Evolutionary conservation across 345 rosid genomes (phyloP).

Genomic region (Reutealis trisperma): DNA sequence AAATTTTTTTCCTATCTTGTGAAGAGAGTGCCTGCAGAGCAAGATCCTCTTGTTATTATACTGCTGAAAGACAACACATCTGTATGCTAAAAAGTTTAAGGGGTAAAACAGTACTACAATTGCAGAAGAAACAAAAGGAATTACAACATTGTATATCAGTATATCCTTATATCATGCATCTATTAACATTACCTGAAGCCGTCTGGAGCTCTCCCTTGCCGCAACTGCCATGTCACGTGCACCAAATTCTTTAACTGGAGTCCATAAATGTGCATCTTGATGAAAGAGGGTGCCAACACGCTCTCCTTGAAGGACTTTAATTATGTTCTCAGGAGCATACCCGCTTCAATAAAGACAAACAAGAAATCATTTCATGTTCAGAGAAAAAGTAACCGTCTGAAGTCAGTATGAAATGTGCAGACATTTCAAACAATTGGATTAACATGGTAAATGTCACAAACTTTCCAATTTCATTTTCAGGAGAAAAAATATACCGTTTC

Average conservation of each 20-base stretch:
- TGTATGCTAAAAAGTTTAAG: neutral
- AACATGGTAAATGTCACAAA: neutral
- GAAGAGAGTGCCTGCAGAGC: slow-evolving; percentile 63
- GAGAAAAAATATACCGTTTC: neutral
- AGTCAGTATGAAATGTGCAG: neutral
- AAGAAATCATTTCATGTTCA: slow-evolving; percentile 2
- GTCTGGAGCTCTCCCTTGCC: slow-evolving; percentile 89
- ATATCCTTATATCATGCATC: slow-evolving; percentile 6
- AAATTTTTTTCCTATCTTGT: slow-evolving; percentile 66
- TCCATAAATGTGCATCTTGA: slow-evolving; percentile 80
- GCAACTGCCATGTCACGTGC: slow-evolving; percentile 90
- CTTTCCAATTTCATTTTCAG: neutral
- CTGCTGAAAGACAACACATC: slow-evolving; percentile 6
- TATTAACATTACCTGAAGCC: slow-evolving; percentile 66
- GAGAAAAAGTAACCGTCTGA: neutral
- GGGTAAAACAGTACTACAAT: neutral
- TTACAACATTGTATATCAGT: neutral
- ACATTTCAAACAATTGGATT: neutral
- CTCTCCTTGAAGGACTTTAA: slow-evolving; percentile 85
- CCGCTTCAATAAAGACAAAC: slow-evolving; percentile 52
- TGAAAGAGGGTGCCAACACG: slow-evolving; percentile 92
- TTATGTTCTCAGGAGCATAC: slow-evolving; percentile 65
- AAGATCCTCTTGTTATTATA: slow-evolving; percentile 21
- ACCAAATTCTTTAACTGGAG: slow-evolving; percentile 49
- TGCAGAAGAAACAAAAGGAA: slow-evolving; percentile 13